Evolutionary conservation across 2,329 filamentous ascomycete genomes (phyloP).

Genomic region (Exophiala spinifera): DNA sequence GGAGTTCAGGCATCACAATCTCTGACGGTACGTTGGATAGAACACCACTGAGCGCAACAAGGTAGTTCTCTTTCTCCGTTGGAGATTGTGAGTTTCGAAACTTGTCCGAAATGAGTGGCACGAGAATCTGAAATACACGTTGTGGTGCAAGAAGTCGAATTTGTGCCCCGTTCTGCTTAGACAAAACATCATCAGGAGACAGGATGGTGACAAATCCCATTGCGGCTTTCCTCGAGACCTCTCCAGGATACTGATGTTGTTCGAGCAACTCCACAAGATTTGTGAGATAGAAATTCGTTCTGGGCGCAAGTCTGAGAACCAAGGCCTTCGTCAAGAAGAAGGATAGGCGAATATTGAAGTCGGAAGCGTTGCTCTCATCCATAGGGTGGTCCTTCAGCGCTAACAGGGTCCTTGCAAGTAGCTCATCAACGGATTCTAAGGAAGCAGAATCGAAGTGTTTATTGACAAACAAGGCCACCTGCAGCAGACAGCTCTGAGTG

Average conservation of each 20-base stretch:
- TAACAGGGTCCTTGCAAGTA: slow-evolving; percentile 30
- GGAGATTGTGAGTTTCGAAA: slow-evolving; percentile 46
- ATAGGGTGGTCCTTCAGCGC: slow-evolving; percentile 17
- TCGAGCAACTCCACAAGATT: slow-evolving; percentile 47
- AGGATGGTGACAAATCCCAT: slow-evolving; percentile 59
- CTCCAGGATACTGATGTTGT: slow-evolving; percentile 39
- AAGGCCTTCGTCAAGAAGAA: slow-evolving; percentile 63
- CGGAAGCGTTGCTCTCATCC: slow-evolving; percentile 33
- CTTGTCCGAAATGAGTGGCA: slow-evolving; percentile 54
- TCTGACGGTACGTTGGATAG: slow-evolving; percentile 58
- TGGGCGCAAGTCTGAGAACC: slow-evolving; percentile 51
- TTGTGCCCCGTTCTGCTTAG: slow-evolving; percentile 58
- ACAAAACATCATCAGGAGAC: slow-evolving; percentile 59
- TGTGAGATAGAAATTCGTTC: slow-evolving; percentile 50
- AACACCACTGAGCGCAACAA: slow-evolving; percentile 62
- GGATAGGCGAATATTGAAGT: slow-evolving; percentile 49
- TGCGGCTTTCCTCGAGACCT: slow-evolving; percentile 51
- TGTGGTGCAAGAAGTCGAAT: slow-evolving; percentile 63
- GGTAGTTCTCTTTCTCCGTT: slow-evolving; percentile 56
- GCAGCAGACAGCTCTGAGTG: slow-evolving; percentile 23
- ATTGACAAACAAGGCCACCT: slow-evolving; percentile 38
- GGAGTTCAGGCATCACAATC: slow-evolving; percentile 58
- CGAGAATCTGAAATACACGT: slow-evolving; percentile 58
- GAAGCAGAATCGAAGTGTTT: slow-evolving; percentile 35
- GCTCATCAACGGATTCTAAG: slow-evolving; percentile 34